phyloP scores from a whole-genome alignment of 1,284 basidiomycete genomes.

The Marasmius oreades region DNA sequence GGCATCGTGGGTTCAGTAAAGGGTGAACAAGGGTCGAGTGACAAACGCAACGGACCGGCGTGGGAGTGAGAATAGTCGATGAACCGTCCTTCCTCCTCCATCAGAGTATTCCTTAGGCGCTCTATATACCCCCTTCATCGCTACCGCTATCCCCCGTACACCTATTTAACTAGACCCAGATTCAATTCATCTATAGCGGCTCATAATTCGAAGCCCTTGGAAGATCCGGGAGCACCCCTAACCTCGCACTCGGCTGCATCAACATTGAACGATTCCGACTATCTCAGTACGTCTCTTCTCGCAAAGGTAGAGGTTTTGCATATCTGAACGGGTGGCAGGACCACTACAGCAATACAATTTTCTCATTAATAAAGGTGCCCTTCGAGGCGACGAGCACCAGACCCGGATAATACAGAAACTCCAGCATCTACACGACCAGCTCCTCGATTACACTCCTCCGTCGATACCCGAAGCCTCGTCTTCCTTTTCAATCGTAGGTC shows the following conservation, averaged over 20 bases:
- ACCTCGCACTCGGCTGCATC: background rate
- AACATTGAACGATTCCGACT: background rate
- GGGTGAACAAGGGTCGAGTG: too few relatives aligned
- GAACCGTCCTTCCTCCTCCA: background rate
- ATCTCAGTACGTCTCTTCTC: background rate
- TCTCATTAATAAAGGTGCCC: slow-evolving; percentile 67
- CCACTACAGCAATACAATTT: slow-evolving; percentile 74
- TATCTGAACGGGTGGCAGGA: slow-evolving; percentile 23
- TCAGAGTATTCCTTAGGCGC: background rate
- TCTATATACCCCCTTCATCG: background rate
- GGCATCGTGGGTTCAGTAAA: too few relatives aligned
- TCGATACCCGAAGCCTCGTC: slow-evolving; percentile 43
- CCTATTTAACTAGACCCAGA: background rate
- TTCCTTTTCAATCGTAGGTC: slow-evolving; percentile 42
- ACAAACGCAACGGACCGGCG: background rate
- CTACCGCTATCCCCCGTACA: background rate
- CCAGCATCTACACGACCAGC: slow-evolving; percentile 75
- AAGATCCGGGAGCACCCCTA: background rate
- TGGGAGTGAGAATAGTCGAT: background rate
- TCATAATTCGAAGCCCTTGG: background rate
- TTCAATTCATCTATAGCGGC: background rate
- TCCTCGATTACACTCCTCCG: slow-evolving; percentile 73
- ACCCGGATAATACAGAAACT: slow-evolving; percentile 80
- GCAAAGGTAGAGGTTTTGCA: background rate
- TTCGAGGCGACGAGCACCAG: slow-evolving; percentile 84